Evolutionary conservation across 1,284 basidiomycete genomes (phyloP).

Genomic region (Pseudozyma pruni): DNA sequence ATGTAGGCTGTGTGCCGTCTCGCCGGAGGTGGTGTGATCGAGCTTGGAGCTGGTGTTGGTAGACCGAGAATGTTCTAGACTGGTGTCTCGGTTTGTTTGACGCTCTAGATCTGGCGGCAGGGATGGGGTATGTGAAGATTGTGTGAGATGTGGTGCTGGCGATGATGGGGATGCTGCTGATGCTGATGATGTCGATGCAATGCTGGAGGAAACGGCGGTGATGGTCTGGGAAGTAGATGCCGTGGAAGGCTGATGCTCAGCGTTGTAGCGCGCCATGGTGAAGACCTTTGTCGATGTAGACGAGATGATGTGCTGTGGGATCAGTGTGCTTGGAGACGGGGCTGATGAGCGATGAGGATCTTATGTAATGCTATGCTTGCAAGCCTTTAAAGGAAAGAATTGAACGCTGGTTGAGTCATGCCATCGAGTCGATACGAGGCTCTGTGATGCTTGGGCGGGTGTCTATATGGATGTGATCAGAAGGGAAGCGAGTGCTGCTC

Average conservation of each 20-base stretch:
- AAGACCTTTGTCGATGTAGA: not conserved
- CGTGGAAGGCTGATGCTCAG: slow-evolving; percentile 6
- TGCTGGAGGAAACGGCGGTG: not conserved
- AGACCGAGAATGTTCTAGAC: slow-evolving; percentile 4
- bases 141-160: slow-evolving; percentile 12
- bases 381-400: too few relatives aligned
- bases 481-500: not conserved
- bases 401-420: not conserved
- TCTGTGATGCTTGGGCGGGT: too few relatives aligned
- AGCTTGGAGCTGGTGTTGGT: slow-evolving; percentile 7
- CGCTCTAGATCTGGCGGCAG: slow-evolving; percentile 20
- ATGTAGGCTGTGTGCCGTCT: slow-evolving; percentile 6
- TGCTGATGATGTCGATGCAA: not conserved
- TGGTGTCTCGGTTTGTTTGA: slow-evolving; percentile 4
- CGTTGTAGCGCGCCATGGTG: slow-evolving; percentile 12
- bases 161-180: slow-evolving; percentile 2
- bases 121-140: slow-evolving; percentile 6
- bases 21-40: slow-evolving; percentile 9
- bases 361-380: too few relatives aligned
- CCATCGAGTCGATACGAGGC: not conserved
- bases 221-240: too few relatives aligned
- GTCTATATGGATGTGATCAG: not conserved
- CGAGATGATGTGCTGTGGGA: not conserved
- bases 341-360: not conserved
- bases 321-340: too few relatives aligned